Conservation (phyloP, 2,329 filamentous ascomycete species). For the Xylariaceae sp. region DNA sequence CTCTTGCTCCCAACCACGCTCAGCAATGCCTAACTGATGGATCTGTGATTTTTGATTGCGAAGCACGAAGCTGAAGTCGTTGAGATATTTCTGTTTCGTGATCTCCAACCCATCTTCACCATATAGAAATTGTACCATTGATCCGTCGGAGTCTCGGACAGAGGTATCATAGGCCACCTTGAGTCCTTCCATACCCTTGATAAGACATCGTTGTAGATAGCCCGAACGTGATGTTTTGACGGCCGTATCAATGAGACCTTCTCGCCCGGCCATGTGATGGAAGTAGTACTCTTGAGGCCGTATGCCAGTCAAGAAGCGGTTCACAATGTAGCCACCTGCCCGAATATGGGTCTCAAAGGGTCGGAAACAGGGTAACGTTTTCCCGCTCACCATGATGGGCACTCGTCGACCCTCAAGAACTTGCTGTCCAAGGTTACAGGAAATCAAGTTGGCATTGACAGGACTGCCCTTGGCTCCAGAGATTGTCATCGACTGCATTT, state of each 20-base stretch:
- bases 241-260: constrained; percentile 97
- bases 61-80: constrained; percentile 84
- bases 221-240: constrained; percentile 97
- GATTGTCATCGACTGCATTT: constrained; percentile 98
- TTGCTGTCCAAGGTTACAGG: constrained; percentile 94
- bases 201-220: constrained; percentile 92
- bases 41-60: constrained; percentile 80
- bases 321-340: constrained; percentile 89
- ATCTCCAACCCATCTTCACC: constrained; percentile 95
- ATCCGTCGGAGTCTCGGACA: constrained; percentile 89
- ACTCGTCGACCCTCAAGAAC: constrained; percentile 93
- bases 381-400: constrained; percentile 95
- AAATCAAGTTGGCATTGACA: constrained; percentile 97
- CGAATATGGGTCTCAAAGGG: constrained; percentile 85
- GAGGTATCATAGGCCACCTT: constrained; percentile 90
- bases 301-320: constrained; percentile 96
- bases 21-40: constrained; percentile 67
- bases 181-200: constrained; percentile 97
- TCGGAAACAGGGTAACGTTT: constrained; percentile 89
- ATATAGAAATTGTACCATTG: constrained; percentile 90
- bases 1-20: constrained; percentile 36
- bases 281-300: constrained; percentile 98
- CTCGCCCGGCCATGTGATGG: constrained; percentile 98
- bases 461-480: constrained; percentile 90
- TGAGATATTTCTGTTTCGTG: constrained; percentile 87